These are phyloP conservation scores for Trypanosoma avium DNA, from an alignment of 208 protist genomes.

Conservation along the genomic window DNA sequence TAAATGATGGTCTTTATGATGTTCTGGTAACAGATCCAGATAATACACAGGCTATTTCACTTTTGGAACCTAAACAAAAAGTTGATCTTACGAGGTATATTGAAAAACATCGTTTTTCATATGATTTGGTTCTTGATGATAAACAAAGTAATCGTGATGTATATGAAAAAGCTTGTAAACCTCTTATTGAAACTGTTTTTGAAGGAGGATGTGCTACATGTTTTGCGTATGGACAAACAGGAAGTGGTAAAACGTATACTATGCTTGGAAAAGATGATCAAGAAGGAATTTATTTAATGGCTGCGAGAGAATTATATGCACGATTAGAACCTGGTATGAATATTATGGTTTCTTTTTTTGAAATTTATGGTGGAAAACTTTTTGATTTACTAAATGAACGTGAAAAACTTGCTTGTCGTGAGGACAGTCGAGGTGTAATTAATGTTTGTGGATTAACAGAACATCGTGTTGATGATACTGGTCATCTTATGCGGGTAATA, in stretches of 20 bases:
- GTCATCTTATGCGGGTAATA: constrained; percentile 77
- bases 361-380: constrained; percentile 92
- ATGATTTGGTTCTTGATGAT: constrained; percentile 96
- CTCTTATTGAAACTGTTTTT: constrained; percentile 91
- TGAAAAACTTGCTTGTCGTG: constrained; percentile 88
- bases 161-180: constrained; percentile 58
- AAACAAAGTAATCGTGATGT: constrained; percentile 83
- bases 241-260: constrained; percentile 37
- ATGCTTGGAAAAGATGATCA: constrained; percentile 51
- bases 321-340: constrained; percentile 35
- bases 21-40: constrained; percentile 87
- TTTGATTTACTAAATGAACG: constrained; percentile 88
- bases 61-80: constrained; percentile 91
- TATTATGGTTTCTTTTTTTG: constrained; percentile 76
- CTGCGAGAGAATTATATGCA: constrained; percentile 80
- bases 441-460: constrained; percentile 92
- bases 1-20: constrained; percentile 79
- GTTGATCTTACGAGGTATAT: constrained; percentile 97
- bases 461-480: constrained; percentile 37
- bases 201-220: constrained; percentile 90
- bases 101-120: constrained; percentile 95
- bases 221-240: constrained; percentile 41
- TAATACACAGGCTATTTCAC: constrained; percentile 71
- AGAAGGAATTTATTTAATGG: constrained; percentile 83
- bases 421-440: constrained; percentile 92